Evolutionary conservation across 2,329 filamentous ascomycete genomes (phyloP), one percentile per base, ranked within the genome.

Genomic region (Trichophyton mentagrophytes): DNA sequence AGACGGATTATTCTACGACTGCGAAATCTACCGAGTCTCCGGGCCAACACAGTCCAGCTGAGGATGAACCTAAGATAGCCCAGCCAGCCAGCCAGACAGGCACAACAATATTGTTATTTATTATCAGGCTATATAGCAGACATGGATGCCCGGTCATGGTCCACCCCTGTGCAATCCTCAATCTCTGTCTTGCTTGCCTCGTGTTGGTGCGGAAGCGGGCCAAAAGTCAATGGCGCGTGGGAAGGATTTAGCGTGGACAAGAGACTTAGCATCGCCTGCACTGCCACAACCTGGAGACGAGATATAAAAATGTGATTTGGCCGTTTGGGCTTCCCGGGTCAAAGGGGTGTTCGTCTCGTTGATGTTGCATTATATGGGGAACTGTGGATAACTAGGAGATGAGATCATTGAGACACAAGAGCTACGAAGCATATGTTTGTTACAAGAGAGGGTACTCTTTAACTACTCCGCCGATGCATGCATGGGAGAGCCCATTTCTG

Each of bases 401-500:
- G 33, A 4, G 8, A 13, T 38, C 33, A 13, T 38, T 13, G 27
- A 38, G 33, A 38, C 33, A 38, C 25, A 27, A 27, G 25, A 27
- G 25, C 27, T 30, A 7, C 22, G 22, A 22, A 2, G 22, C 27
- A 27, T 30, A 30, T 7, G 6, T 38, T 3, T 30, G 27, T 38
- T 9, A 13, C 11, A 13, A 38, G 33, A 11, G 8, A 13, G 11
- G 11, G 33, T 13, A 38, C 33, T 13, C 8, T 36, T 3, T 13
- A 38, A 13, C 33, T 38, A 38, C 9, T 38, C 3, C 33, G 30
- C 3, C 33, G 33, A 38, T 13, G 40, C n/a, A n/a, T 2, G 7
- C 40, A 44, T n/a, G 59, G 59, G 53, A 64, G 58, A 3, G n/a
- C 63, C 63, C 61, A 64, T 62, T 60, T 62, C 53, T 62, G 63